Evolutionary conservation across 768 basidiomycete species (phyloP), one percentile per base, ranked within the genome.

Genomic region (Tylopilus vinaceipallidus): DNA sequence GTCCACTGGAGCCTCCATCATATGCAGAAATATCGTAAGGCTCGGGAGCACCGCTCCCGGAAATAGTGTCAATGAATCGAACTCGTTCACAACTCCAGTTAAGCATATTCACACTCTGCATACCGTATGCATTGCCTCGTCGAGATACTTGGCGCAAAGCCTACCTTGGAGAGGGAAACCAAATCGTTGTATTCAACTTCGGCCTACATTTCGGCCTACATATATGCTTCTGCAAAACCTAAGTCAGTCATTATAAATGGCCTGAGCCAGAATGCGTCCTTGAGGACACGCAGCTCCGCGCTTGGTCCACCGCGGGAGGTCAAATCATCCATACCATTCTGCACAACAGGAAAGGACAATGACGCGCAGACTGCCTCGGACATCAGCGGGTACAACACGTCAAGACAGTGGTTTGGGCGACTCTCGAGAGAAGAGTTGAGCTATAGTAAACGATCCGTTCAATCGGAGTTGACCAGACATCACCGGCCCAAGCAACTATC

Each of bases 381-480:
- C 43, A 22, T 32, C 20, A 16, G 9, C 19, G 14, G 14, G 22
- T 4, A 10, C 12, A 22, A 23, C 34, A 35, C 34, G 44, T 34
- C n/a, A 35, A 24, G 36, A 47, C 20, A 4, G 8, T 26, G 16
- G 24, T 20, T 29, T 22, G 19, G 12, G 37, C 27, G 14, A 37
- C 37, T 30, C 37, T 23, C 17, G 19, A 10, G 12, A 23, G 16
- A 13, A 11, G 16, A 11, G 16, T 39, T 19, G 27, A 22, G 32
- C 20, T 19, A 12, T 14, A 4, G 13, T 13, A 14, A 24, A 45
- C 26, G 24, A 70, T 70, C n/a, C 65, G 54, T 54, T 78, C 77
- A 1, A 66, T 49, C n/a, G 73, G 45, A 16, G 57, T 42, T 50
- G 73, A 73, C 76, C 76, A 78, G 6, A 20, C 24, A 34, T 41